Base-by-base conservation (phyloP, 345 rosid genomes). In the Leavenworthia alabamica region DNA sequence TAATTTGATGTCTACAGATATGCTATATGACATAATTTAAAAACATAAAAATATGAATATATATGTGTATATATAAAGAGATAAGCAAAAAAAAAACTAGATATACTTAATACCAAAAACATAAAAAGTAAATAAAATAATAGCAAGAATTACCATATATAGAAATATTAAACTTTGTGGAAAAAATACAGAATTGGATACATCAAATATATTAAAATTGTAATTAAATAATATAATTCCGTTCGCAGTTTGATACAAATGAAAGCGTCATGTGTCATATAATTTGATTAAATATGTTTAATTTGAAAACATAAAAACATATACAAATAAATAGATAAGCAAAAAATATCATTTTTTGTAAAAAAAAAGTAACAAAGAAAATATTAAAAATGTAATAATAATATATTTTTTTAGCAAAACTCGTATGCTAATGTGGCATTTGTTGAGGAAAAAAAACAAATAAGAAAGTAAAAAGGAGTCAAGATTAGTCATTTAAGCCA, bases 401-500 rank as follows among this genome's bases (percentile, higher is more conserved):
- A 24, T 24, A 24, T 24, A 24, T 4, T 26, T 26, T 26, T 24
- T 26, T 26, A 26, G 28, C 7, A 4, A 26, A 26, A 46, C 8
- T 12, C 0, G 8, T 23, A 27, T 31, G 9, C 60, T 43, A 44
- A 58, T 50, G 5, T 27, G 6, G 14, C 24, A 43, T 16, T 12
- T 60, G 61, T 43, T 32, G 8, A 43, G 47, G 2, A 13, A 22
- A 47, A 8, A 27, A 22, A 12, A 55, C 3, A 42, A 1, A 58
- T 13, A 23, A 60, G 36, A 27, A 36, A 23, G 32, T 17, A 45
- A 41, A 71, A 53, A 49, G 45, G 23, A 57, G 75, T 56, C 75
- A 54, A 47, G 64, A 37, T 60, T 45, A 70, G 57, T 56, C 67
- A 56, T 71, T 71, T 56, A 62, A 62, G 70, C 70, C 58, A 63